Evolutionary conservation across 495 filamentous ascomycete genomes (phyloP).

Genomic region (Hyaloscypha hepaticicola): DNA sequence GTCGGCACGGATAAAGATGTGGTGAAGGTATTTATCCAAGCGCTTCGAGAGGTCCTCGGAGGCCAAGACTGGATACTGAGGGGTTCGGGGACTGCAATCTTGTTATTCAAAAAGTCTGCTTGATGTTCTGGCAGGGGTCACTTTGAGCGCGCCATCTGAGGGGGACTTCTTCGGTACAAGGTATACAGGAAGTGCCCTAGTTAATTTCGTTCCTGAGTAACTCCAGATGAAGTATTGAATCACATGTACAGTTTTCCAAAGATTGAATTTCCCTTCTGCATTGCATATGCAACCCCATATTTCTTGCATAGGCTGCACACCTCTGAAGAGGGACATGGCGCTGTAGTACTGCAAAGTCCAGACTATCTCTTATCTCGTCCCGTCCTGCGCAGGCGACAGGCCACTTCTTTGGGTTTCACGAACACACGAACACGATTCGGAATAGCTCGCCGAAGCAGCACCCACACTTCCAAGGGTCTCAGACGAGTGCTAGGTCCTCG

Average conservation of each 20-base stretch:
- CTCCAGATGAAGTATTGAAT: neutral
- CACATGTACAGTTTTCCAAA: neutral
- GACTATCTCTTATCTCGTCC: neutral
- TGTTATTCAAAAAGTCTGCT: constrained; percentile 27
- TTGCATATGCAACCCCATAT: neutral
- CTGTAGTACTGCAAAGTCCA: neutral
- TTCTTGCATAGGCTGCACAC: neutral
- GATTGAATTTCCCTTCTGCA: neutral
- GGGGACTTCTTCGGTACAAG: neutral
- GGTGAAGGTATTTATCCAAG: constrained; percentile 13
- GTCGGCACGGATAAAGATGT: constrained; percentile 27
- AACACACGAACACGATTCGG: neutral
- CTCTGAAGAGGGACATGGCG: neutral
- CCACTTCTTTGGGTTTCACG: neutral
- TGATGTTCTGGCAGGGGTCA: neutral
- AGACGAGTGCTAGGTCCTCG: neutral
- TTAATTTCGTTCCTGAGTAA: neutral
- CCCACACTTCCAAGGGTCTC: neutral
- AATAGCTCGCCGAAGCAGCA: neutral
- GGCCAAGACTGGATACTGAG: neutral
- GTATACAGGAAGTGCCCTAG: neutral
- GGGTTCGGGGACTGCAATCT: constrained; percentile 20
- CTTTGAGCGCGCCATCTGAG: neutral
- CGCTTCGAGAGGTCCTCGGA: constrained; percentile 17
- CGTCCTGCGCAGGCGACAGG: neutral